Conservation (phyloP, 371 early-diverging fungal species). For the Fennellomyces sp. region DNA sequence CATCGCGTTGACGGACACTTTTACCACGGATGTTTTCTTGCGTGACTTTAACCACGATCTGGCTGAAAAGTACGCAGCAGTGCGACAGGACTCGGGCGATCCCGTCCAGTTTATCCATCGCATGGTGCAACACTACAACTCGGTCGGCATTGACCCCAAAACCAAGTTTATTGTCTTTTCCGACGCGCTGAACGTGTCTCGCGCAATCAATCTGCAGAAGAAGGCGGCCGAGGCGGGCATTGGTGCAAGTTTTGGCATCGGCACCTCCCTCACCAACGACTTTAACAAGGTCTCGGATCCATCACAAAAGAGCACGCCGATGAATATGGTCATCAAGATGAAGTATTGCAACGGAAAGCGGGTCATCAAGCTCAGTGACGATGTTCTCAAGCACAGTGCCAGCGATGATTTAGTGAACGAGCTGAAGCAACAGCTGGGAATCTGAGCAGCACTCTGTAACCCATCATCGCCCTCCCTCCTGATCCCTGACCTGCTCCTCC, state of each 20-base stretch:
- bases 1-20: conserved; percentile 80
- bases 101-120: conserved; percentile 56
- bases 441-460: conserved; percentile 3
- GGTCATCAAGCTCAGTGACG: conserved; percentile 79
- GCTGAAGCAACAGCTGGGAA: conserved; percentile 44
- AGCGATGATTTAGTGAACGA: conserved; percentile 49
- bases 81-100: conserved; percentile 81
- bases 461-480: too few species aligned
- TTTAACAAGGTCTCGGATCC: conserved; percentile 41
- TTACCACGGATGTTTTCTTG: conserved; percentile 68
- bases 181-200: conserved; percentile 61
- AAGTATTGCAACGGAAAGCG: conserved; percentile 57
- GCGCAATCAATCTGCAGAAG: conserved; percentile 55
- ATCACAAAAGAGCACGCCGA: conserved; percentile 49
- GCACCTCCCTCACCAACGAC: conserved; percentile 80
- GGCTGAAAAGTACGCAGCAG: conserved; percentile 58
- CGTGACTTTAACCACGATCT: conserved; percentile 57
- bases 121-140: conserved; percentile 61
- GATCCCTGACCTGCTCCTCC: too few species aligned
- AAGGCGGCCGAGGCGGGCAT: conserved; percentile 53
- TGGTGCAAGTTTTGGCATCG: conserved; percentile 74
- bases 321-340: conserved; percentile 82
- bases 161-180: conserved; percentile 75
- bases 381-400: conserved; percentile 67
- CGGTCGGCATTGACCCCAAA: conserved; percentile 59